phyloP scores from a whole-genome alignment of 2,329 filamentous ascomycete genomes.

The Trichoderma afroharzianum region DNA sequence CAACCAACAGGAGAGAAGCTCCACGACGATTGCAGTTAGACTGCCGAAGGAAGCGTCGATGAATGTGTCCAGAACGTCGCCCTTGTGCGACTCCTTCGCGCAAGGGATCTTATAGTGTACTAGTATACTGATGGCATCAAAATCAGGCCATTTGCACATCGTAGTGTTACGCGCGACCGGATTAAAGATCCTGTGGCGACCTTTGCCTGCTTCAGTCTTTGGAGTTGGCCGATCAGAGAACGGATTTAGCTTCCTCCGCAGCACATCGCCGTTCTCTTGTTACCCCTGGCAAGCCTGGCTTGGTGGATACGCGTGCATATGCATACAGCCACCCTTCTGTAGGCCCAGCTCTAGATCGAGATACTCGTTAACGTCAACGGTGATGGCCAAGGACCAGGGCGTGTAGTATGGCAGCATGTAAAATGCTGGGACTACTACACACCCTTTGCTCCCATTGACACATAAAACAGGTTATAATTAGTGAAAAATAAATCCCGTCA shows the following conservation, averaged over 20 bases:
- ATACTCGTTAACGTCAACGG: conserved; percentile 7
- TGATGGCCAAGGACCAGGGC: background rate
- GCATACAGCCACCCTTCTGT: background rate
- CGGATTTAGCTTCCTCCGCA: background rate
- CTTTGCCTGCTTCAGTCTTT: background rate
- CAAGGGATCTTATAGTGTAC: background rate
- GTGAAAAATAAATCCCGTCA: background rate
- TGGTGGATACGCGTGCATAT: background rate
- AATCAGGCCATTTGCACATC: background rate
- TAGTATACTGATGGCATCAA: background rate
- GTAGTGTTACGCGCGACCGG: background rate
- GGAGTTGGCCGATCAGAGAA: conserved; percentile 1
- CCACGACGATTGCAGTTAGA: background rate
- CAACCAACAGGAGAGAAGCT: background rate
- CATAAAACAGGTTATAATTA: background rate
- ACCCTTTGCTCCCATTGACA: background rate
- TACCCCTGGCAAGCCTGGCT: background rate
- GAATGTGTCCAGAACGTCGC: background rate
- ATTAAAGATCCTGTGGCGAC: background rate
- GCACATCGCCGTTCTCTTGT: background rate
- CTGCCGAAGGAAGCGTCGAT: background rate
- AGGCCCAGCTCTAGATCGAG: conserved; percentile 1
- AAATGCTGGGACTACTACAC: background rate
- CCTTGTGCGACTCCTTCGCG: background rate
- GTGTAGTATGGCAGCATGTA: background rate